A percentile compares a stretch with the other conserved stretches of the same genome.
These are phyloP conservation scores for Vairimorpha apis DNA, from an alignment of 371 early-diverging fungal species.

Conservation along the genomic window DNA sequence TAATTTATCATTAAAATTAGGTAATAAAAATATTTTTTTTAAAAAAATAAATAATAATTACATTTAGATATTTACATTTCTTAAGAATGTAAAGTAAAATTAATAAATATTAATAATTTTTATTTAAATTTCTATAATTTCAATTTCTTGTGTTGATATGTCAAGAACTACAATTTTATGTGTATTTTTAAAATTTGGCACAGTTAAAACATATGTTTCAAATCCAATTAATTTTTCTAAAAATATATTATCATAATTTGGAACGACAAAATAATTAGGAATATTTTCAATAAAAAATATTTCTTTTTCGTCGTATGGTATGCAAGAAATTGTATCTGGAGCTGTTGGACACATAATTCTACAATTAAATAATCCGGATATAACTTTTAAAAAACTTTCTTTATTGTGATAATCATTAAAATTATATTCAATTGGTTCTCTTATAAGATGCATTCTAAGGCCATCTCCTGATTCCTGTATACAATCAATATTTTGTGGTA, in stretches of 20 bases:
- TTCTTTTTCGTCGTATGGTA: constrained; percentile 32
- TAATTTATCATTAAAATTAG: no score
- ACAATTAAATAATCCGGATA: constrained; percentile 24
- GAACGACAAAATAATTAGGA: constrained; percentile 31
- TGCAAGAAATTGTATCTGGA: constrained; percentile 45
- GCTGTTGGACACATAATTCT: constrained; percentile 44
- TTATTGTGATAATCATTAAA: background rate
- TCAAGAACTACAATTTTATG: constrained; percentile 21
- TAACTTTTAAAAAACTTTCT: constrained; percentile 7
- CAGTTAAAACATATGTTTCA: constrained; percentile 5
- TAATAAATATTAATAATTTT: no score
- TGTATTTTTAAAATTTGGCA: constrained; percentile 25
- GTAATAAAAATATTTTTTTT: no score
- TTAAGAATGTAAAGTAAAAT: no score
- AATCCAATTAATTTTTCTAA: background rate
- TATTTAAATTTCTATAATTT: background rate
- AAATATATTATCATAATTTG: constrained; percentile 14
- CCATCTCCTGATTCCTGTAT: constrained; percentile 10
- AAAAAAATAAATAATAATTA: no score
- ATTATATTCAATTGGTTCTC: background rate
- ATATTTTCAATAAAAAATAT: constrained; percentile 37
- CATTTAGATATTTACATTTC: no score
- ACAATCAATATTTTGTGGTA: constrained; percentile 10
- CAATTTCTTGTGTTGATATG: background rate
- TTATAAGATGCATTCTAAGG: constrained; percentile 28